Percentiles rank a stretch among this genome's conserved stretches.
Evolutionary conservation across 495 filamentous ascomycete genomes (phyloP).

Genomic region (Podospora conica): DNA sequence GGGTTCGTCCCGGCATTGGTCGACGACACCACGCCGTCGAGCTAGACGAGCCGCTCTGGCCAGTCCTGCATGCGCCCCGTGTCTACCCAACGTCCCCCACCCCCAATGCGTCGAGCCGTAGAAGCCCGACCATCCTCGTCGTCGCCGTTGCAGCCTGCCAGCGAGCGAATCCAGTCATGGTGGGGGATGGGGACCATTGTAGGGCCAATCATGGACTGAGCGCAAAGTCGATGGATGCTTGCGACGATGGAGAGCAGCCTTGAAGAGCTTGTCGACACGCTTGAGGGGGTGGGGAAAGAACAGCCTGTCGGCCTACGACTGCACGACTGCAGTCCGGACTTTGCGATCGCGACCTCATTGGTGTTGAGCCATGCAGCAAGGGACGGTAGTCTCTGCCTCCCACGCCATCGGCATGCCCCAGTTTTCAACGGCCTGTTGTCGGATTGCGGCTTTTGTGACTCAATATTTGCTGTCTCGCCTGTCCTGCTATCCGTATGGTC

Average conservation of each 20-base stretch:
- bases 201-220: constrained; percentile 19
- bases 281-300: constrained; percentile 14
- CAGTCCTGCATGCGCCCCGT: constrained; percentile 19
- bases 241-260: background rate
- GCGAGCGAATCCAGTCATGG: constrained; percentile 13
- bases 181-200: constrained; percentile 8
- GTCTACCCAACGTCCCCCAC: constrained; percentile 28
- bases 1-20: constrained; percentile 18
- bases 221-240: constrained; percentile 21
- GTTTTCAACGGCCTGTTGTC: background rate
- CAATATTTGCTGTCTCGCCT: background rate
- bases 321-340: background rate
- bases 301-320: constrained; percentile 14
- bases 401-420: background rate
- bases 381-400: background rate
- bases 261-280: background rate
- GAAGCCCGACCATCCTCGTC: constrained; percentile 23
- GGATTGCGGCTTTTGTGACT: constrained; percentile 1
- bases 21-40: constrained; percentile 9
- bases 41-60: constrained; percentile 20
- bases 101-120: constrained; percentile 11
- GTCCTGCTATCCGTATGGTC: background rate
- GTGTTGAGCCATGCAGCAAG: background rate
- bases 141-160: constrained; percentile 12
- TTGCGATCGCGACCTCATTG: constrained; percentile 4